Base-by-base conservation (phyloP, 805 yeast species). In the Priceomyces melissophilus region DNA sequence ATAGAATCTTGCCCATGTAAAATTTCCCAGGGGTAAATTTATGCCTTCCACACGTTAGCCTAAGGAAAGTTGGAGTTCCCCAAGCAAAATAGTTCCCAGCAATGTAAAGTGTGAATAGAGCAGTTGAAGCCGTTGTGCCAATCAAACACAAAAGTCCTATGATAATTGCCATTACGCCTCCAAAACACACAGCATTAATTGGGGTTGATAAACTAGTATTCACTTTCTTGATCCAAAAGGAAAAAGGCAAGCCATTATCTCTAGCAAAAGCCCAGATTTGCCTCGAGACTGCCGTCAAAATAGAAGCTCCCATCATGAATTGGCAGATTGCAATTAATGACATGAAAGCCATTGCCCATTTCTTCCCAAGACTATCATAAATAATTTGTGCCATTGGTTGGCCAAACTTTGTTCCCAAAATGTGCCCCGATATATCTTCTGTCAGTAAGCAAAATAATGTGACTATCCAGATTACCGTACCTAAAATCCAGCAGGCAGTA, bases 1-100 rank as follows among this genome's bases (percentile, higher is more conserved):
- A 71, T 57, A 65, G 54, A 25, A 61, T 41, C 13, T 64, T 60
- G 23, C 89, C 89, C 31, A 81, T 50, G 53, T 76, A 75, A 54
- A 82, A 83, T 4, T 77, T 77, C 7, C 88, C 89, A 1, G 87
- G 87, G 7, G 52, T 64, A 49, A 79, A 79, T 31, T 71, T 60
- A n/a, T 63, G 60, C 40, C 62, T 64, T 30, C 78, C 79, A 26
- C 63, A 63, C 1, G 79, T 67, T 38, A 76, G 59, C 41, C 76
- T 67, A 45, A 79, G 55, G 35, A 75, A 61, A 28, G 78, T 69
- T 30, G 87, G 86, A 32, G 71, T 62, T 39, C 76, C 65, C 83
- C 84, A 49, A 32, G 45, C 38, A 36, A 71, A 47, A 46, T 68
- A 66, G 50, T 65, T 68, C 30, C 75, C 73, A 4, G 74, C 65